Base-by-base conservation (phyloP, 139 green algal genomes). In the Gonium pectorale region DNA sequence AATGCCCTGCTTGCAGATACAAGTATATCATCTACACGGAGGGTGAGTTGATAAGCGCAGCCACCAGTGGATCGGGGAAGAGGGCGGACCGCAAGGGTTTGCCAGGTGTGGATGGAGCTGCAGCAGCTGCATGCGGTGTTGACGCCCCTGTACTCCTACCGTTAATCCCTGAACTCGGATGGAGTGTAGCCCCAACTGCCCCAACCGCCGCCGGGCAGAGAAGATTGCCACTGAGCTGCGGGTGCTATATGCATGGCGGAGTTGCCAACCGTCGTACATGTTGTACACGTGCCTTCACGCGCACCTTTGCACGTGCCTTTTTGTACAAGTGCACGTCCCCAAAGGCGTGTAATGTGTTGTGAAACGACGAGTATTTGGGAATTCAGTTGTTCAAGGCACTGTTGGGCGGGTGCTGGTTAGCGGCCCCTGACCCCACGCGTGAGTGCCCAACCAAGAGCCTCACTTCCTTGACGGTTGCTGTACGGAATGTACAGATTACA, bases 1-100 rank as follows among this genome's bases (percentile, higher is more conserved):
- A n/a, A n/a, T n/a, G n/a, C n/a, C n/a, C n/a, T n/a, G n/a, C n/a
- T n/a, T n/a, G 49, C 49, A 13, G 49, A 13, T 56, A 66, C 59
- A 66, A 66, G 59, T 66, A 66, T 27, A 66, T 66, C 59, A 66
- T 66, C 19, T 35, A 66, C 19, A 66, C 59, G 27, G 59, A 66
- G 59, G 59, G 59, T 56, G 49, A 17, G 49, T 56, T 26, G 13
- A 17, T 26, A 13, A 56, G 49, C 49, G 17, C 13, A 17, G 49
- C 13, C 13, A 17, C 13, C 13, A 56, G 49, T 56, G 17, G 13
- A 13, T 56, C 17, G 49, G 13, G 49, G 17, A 26, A 13, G 17
- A 56, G 49, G 49, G 49, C 13, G 49, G 49, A 17, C 49, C 17
- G 17, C 13, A 17, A 17, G 49, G 49, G 49, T 17, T 56, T 26